Percentiles rank a stretch among this genome's conserved stretches.
Conservation (phyloP, 345 rosid genomes). For the Melastoma malabathricum region DNA sequence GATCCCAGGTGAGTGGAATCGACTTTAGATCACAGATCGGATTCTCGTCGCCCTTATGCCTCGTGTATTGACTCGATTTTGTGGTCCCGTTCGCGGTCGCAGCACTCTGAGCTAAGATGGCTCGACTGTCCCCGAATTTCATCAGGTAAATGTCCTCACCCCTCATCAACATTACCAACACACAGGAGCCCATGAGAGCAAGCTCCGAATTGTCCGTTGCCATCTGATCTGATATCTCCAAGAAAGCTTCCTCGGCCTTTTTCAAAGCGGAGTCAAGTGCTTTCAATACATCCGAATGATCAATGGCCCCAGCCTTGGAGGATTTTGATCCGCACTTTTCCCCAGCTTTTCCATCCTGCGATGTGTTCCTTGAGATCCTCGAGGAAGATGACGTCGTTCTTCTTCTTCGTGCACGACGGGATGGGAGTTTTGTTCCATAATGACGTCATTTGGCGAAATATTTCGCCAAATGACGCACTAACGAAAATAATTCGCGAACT, state of each 20-base stretch:
- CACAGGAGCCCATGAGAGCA: conserved; percentile 94
- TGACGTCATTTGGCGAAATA: too few relatives aligned
- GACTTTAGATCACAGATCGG: conserved; percentile 27
- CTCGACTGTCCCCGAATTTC: conserved; percentile 93
- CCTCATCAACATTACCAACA: conserved; percentile 75
- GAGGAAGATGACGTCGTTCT: too few relatives aligned
- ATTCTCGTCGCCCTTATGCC: conserved; percentile 22
- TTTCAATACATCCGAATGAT: conserved; percentile 48
- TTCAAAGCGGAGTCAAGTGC: conserved; percentile 55
- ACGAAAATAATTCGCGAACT: too few relatives aligned
- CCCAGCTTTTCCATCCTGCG: too few relatives aligned
- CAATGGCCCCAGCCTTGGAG: conserved; percentile 2
- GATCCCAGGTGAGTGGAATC: conserved; percentile 70
- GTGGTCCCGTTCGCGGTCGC: conserved; percentile 19
- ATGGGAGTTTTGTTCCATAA: too few relatives aligned
- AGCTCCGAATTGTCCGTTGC: conserved; percentile 66
- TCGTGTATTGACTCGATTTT: conserved; percentile 7
- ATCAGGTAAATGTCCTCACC: conserved; percentile 85
- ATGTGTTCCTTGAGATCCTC: too few relatives aligned
- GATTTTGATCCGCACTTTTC: too few relatives aligned
- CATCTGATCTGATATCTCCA: conserved; percentile 52
- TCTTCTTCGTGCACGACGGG: too few relatives aligned
- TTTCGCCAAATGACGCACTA: too few relatives aligned
- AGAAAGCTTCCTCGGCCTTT: conserved; percentile 67
- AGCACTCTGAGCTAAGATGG: conserved; percentile 46